phyloP scores from a whole-genome alignment of 78 protist genomes.

The Dictyostelium citrinum region DNA sequence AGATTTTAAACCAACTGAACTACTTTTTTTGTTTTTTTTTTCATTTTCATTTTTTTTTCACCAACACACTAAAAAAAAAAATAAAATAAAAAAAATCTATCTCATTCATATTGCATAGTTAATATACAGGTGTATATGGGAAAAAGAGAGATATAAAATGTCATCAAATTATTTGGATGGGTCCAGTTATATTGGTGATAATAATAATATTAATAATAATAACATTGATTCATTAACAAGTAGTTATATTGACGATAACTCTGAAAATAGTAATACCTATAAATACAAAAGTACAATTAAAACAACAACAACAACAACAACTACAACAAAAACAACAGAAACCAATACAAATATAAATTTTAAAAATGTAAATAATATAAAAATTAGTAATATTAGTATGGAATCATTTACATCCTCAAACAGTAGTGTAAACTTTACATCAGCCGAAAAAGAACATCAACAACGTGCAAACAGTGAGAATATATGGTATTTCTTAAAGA shows the following conservation, averaged over 20 bases:
- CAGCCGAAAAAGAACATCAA: neutral
- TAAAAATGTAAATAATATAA: neutral
- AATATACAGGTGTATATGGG: neutral
- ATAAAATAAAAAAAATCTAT: neutral
- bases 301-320: neutral
- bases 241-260: neutral
- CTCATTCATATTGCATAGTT: neutral
- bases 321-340: neutral
- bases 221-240: neutral
- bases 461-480: neutral
- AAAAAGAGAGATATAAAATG: neutral
- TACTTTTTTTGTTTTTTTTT: no score
- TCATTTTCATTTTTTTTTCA: no score
- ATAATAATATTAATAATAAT: neutral
- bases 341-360: neutral
- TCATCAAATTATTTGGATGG: neutral
- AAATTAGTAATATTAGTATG: neutral
- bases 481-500: conserved; percentile 18
- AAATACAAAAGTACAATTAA: neutral
- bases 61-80: no score
- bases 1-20: no score
- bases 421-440: neutral
- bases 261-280: neutral
- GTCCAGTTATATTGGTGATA: neutral
- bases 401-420: neutral